Percentiles rank a stretch among this genome's conserved stretches.
Conservation (phyloP, 2,329 filamentous ascomycete genomes). For the Alternaria sp. region DNA sequence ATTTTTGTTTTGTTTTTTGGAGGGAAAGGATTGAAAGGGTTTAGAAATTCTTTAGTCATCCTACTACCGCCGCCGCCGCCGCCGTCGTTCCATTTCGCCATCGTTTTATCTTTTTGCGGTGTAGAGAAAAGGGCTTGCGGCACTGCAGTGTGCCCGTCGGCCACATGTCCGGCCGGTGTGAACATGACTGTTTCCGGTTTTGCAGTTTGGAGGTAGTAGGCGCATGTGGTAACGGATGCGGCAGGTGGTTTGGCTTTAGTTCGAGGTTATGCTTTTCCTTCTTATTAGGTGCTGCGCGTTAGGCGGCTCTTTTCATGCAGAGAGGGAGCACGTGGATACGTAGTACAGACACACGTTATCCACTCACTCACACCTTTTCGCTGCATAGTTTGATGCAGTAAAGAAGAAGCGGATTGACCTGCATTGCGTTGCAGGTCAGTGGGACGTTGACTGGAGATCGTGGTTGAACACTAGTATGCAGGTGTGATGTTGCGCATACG, state of each 20-base stretch:
- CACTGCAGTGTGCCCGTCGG: not conserved
- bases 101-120: not conserved
- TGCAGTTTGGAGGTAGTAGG: not conserved
- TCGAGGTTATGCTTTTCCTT: not conserved
- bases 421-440: slow-evolving; percentile 3
- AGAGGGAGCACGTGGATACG: not conserved
- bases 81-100: not conserved
- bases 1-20: not conserved
- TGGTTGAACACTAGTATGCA: slow-evolving; percentile 1
- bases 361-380: slow-evolving; percentile 1
- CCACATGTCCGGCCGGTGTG: not conserved
- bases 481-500: slow-evolving; percentile 1
- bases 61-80: not conserved
- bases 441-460: slow-evolving; percentile 1
- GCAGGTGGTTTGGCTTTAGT: slow-evolving; percentile 8
- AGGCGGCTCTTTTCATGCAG: not conserved
- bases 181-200: not conserved
- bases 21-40: not conserved
- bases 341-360: slow-evolving; percentile 5
- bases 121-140: not conserved
- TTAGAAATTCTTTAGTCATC: not conserved
- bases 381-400: not conserved
- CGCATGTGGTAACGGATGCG: not conserved
- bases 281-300: not conserved
- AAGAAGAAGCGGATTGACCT: slow-evolving; percentile 3